Evolutionary conservation across 495 filamentous ascomycete genomes (phyloP).

Genomic region (Rhypophila decipiens): DNA sequence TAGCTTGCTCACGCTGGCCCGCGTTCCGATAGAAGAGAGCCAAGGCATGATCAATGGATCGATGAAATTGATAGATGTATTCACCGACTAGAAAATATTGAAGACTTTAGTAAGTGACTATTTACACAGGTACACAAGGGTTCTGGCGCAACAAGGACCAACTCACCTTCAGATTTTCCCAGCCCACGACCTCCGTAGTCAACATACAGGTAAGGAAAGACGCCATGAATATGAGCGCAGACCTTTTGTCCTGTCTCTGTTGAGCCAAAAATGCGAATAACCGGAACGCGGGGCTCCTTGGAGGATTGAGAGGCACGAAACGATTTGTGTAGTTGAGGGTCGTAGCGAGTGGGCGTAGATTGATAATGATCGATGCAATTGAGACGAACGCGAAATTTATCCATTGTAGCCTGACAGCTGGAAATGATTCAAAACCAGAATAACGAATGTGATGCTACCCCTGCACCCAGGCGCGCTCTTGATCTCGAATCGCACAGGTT

Average conservation of each 20-base stretch:
- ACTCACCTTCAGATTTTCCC: conserved; percentile 56
- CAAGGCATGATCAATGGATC: conserved; percentile 80
- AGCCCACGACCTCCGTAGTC: conserved; percentile 71
- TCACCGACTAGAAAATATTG: conserved; percentile 31
- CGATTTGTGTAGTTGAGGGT: conserved; percentile 66
- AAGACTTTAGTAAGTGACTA: conserved; percentile 3
- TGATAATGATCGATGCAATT: conserved; percentile 96
- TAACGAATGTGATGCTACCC: too few relatives aligned
- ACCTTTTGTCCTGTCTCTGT: conserved; percentile 95
- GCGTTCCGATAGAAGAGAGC: conserved; percentile 76
- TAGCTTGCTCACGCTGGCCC: conserved; percentile 55
- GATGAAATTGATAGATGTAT: conserved; percentile 65
- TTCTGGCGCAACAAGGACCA: too few relatives aligned
- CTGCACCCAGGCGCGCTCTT: too few relatives aligned
- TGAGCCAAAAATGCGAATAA: conserved; percentile 86
- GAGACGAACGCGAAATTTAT: conserved; percentile 75
- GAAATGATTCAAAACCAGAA: too few relatives aligned
- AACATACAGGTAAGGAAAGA: conserved; percentile 89
- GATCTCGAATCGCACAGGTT: too few relatives aligned
- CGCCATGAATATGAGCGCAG: conserved; percentile 93
- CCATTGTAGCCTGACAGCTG: too few relatives aligned
- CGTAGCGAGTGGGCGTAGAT: conserved; percentile 66
- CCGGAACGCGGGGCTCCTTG: conserved; percentile 67
- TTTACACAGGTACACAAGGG: conserved; percentile 1
- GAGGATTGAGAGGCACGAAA: conserved; percentile 40